Percentiles rank a stretch among this genome's conserved stretches.
Conservation (phyloP, 352 stramenopile genomes). For the Phytopythium mirpurense region DNA sequence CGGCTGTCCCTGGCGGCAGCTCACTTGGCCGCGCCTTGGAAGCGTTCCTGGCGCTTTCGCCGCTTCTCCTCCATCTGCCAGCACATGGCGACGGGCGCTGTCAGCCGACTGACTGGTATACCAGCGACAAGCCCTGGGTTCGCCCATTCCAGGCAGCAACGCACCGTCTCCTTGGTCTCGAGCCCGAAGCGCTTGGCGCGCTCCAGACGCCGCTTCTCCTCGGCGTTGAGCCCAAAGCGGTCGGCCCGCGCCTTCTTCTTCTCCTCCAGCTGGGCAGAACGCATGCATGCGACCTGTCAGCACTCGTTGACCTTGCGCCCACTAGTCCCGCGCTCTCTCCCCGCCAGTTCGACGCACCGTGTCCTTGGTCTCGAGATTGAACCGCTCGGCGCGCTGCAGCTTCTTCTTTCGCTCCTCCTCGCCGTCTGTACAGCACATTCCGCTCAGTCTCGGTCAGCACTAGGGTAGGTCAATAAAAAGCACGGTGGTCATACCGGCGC, state of each 20-base stretch:
- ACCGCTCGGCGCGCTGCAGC: conserved; percentile 69
- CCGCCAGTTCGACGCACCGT: conserved; percentile 29
- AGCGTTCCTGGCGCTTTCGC: conserved; percentile 68
- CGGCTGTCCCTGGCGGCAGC: neutral
- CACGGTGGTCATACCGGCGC: conserved; percentile 19
- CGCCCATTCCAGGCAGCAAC: no score
- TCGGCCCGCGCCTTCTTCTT: conserved; percentile 78
- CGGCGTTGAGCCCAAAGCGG: conserved; percentile 77
- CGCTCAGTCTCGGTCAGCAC: no score
- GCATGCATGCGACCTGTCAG: conserved; percentile 10
- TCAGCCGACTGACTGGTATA: no score
- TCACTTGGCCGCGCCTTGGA: conserved; percentile 27
- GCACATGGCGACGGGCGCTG: neutral
- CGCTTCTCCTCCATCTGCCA: conserved; percentile 69
- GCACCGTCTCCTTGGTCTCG: conserved; percentile 74
- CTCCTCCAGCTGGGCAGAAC: conserved; percentile 52
- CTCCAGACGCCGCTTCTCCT: conserved; percentile 76
- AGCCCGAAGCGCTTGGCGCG: conserved; percentile 82
- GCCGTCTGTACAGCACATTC: conserved; percentile 9
- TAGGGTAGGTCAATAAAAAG: no score
- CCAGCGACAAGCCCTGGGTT: no score
- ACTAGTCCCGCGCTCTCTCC: neutral
- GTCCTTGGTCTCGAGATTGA: conserved; percentile 72
- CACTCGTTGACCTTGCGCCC: no score
- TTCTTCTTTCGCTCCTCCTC: conserved; percentile 63